Conservation (phyloP, 768 basidiomycete species). For the Hydnum rufescens region DNA sequence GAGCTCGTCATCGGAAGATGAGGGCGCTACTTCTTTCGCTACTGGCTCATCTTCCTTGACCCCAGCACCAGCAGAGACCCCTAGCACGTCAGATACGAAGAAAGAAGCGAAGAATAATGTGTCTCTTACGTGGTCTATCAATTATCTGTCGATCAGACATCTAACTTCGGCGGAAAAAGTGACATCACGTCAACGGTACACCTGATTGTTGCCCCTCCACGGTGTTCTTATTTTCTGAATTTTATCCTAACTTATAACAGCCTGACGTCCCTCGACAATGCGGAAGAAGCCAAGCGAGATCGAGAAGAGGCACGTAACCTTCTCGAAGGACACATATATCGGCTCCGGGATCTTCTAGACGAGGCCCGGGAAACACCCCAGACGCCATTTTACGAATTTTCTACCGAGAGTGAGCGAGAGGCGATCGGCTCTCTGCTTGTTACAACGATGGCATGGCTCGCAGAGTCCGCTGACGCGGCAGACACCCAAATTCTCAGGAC, state of each 20-base stretch:
- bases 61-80: conserved; percentile 14
- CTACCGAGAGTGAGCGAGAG: conserved; percentile 47
- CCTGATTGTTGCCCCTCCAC: neutral
- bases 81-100: neutral
- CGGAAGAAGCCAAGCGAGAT: conserved; percentile 54
- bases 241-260: conserved; percentile 21
- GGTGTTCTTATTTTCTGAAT: neutral
- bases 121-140: conserved; percentile 38
- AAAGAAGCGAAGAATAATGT: conserved; percentile 31
- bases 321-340: conserved; percentile 87
- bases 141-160: conserved; percentile 47
- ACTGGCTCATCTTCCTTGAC: conserved; percentile 18
- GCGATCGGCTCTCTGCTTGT: conserved; percentile 45
- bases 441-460: conserved; percentile 66
- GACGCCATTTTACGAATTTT: conserved; percentile 72
- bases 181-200: conserved; percentile 49
- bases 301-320: conserved; percentile 82
- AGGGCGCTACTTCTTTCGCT: conserved; percentile 10
- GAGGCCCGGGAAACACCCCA: conserved; percentile 27
- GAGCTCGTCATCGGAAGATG: conserved; percentile 12
- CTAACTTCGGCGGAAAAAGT: conserved; percentile 66
- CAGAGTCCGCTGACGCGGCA: conserved; percentile 66
- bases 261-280: conserved; percentile 54
- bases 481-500: conserved; percentile 53
- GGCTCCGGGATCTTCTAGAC: conserved; percentile 64